A percentile compares a stretch with the other conserved stretches of the same genome.
Conservation (phyloP, 495 filamentous ascomycete species). For the Neurospora sp. region DNA sequence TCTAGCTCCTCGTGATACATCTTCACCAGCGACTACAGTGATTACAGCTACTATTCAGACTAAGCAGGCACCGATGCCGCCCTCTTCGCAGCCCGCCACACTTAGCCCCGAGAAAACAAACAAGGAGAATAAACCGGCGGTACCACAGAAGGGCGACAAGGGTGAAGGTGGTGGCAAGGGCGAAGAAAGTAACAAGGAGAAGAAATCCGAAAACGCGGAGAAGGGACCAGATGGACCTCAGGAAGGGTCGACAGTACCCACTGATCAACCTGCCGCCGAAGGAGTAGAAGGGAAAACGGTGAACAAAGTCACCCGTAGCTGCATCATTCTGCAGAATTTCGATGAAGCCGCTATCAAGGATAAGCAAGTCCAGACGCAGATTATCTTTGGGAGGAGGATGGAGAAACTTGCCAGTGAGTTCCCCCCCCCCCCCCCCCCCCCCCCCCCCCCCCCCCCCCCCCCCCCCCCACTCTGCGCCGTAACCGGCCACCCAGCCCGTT, state of each 20-base stretch:
- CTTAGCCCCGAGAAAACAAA: background rate
- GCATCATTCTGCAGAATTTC: slow-evolving; percentile 48
- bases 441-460: background rate
- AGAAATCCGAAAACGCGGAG: background rate
- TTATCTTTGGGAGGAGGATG: slow-evolving; percentile 44
- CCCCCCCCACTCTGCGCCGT: slow-evolving; percentile 52
- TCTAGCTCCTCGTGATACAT: background rate
- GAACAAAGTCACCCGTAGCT: slow-evolving; percentile 33
- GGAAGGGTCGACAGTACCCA: slow-evolving; percentile 2
- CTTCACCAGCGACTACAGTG: slow-evolving; percentile 5
- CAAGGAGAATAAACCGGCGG: background rate
- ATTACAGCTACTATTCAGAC: background rate
- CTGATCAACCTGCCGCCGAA: slow-evolving; percentile 15
- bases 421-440: background rate
- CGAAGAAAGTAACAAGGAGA: background rate
- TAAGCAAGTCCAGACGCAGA: slow-evolving; percentile 42
- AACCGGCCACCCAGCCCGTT: slow-evolving; percentile 66
- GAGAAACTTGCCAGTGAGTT: slow-evolving; percentile 40
- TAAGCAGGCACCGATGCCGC: background rate
- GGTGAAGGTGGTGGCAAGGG: background rate
- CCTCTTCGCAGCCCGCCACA: background rate
- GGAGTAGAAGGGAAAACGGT: slow-evolving; percentile 1
- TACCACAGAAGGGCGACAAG: background rate
- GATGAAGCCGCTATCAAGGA: slow-evolving; percentile 43
- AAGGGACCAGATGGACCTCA: slow-evolving; percentile 14